Evolutionary conservation across 2,329 filamentous ascomycete genomes (phyloP).

Genomic region (Paradendryphiella salina): DNA sequence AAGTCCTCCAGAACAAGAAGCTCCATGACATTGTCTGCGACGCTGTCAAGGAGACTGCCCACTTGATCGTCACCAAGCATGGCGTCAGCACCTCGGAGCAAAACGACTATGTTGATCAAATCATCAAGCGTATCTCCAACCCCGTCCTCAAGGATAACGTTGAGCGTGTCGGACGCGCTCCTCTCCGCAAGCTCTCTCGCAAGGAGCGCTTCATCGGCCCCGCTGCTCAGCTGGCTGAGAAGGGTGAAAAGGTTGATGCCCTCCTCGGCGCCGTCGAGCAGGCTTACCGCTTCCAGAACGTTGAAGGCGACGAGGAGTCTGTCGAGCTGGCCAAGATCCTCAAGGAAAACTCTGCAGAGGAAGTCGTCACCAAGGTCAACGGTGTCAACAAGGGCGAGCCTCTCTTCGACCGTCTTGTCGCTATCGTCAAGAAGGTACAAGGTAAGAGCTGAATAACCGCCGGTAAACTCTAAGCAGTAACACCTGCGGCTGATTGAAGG

Average conservation of each 20-base stretch:
- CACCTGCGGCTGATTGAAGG: background rate
- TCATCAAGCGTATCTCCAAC: slow-evolving; percentile 91
- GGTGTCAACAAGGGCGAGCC: slow-evolving; percentile 77
- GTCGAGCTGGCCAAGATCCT: slow-evolving; percentile 83
- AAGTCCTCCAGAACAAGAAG: slow-evolving; percentile 77
- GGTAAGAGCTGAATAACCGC: slow-evolving; percentile 24
- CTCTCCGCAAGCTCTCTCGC: slow-evolving; percentile 87
- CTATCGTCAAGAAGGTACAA: slow-evolving; percentile 83
- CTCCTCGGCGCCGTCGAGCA: slow-evolving; percentile 86
- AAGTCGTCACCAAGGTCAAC: slow-evolving; percentile 78
- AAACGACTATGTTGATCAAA: slow-evolving; percentile 84
- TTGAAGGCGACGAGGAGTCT: slow-evolving; percentile 89
- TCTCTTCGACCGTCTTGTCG: slow-evolving; percentile 73
- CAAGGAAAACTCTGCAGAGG: slow-evolving; percentile 70
- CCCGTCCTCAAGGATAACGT: slow-evolving; percentile 89
- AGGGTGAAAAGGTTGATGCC: slow-evolving; percentile 69
- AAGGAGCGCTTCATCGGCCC: slow-evolving; percentile 97
- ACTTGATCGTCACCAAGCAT: slow-evolving; percentile 85
- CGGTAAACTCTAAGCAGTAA: slow-evolving; percentile 19
- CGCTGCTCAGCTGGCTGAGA: slow-evolving; percentile 84
- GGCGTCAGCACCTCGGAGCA: slow-evolving; percentile 75
- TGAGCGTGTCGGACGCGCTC: slow-evolving; percentile 92
- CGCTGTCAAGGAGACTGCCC: slow-evolving; percentile 82
- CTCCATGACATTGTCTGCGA: slow-evolving; percentile 80
- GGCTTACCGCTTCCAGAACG: slow-evolving; percentile 93